phyloP scores from a whole-genome alignment of 2,329 filamentous ascomycete genomes.

The Diatrype stigma region DNA sequence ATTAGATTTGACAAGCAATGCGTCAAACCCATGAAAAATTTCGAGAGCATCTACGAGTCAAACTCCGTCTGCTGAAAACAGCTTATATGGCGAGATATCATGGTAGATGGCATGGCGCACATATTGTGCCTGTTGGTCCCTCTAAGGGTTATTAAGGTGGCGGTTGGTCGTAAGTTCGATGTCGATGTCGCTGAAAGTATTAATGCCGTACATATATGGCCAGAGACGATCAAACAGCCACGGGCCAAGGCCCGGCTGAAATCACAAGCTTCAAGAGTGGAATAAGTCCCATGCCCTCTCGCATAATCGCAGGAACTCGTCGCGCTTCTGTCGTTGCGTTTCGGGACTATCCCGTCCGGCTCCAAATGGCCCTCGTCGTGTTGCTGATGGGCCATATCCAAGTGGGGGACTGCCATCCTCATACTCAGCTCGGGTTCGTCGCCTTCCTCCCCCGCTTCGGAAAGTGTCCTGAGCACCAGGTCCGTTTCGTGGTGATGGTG shows the following conservation, averaged over 20 bases:
- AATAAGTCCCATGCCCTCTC: conserved; percentile 94
- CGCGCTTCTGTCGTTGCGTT: conserved; percentile 79
- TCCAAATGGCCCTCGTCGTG: conserved; percentile 67
- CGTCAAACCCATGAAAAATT: background rate
- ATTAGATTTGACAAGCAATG: background rate
- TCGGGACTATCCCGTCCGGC: conserved; percentile 80
- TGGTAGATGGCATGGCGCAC: background rate
- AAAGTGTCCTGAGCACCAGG: conserved; percentile 41
- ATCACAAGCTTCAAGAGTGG: conserved; percentile 62
- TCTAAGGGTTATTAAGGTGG: background rate
- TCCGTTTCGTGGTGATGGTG: conserved; percentile 70
- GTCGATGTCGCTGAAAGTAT: background rate
- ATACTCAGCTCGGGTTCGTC: conserved; percentile 83
- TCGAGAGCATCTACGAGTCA: background rate
- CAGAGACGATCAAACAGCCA: background rate
- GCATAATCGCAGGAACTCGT: conserved; percentile 85
- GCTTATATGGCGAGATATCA: background rate
- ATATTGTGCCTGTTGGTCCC: background rate
- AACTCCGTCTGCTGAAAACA: background rate
- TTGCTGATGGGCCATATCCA: conserved; percentile 64
- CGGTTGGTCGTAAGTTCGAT: background rate
- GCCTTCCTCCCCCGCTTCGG: conserved; percentile 60
- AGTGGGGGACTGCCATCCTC: conserved; percentile 83
- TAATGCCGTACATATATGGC: background rate
- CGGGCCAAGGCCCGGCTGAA: background rate